A percentile compares a stretch with the other conserved stretches of the same genome.
Conservation (phyloP, 345 rosid species). For the Gossypium mustelinum region DNA sequence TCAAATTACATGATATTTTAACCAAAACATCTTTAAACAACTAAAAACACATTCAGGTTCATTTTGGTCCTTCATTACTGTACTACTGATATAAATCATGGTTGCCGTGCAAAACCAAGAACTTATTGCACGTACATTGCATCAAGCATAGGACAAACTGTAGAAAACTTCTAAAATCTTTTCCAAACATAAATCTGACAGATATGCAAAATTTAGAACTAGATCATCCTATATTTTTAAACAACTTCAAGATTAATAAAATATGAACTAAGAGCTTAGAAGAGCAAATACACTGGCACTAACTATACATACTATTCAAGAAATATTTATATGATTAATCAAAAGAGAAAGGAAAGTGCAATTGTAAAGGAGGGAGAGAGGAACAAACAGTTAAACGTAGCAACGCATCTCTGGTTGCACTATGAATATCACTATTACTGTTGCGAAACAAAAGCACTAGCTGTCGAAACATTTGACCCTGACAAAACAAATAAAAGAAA, state of each 20-base stretch:
- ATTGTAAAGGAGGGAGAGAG: neutral
- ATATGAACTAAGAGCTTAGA: neutral
- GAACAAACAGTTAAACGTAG: constrained; percentile 63
- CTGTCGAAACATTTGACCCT: constrained; percentile 59
- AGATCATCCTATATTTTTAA: neutral
- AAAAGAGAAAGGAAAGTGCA: neutral
- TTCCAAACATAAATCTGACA: neutral
- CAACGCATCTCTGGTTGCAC: constrained; percentile 68
- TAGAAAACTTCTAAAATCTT: neutral
- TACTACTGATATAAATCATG: neutral
- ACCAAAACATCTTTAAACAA: constrained; percentile 10
- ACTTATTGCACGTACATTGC: neutral
- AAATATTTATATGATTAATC: neutral
- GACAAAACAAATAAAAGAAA: constrained; percentile 25
- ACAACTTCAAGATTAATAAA: neutral
- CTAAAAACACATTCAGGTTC: neutral
- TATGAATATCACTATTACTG: constrained; percentile 53
- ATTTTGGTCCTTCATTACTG: neutral
- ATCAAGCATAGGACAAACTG: neutral
- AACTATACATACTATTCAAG: neutral
- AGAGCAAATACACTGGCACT: neutral
- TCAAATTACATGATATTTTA: neutral
- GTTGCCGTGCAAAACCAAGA: neutral
- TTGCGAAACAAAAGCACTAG: constrained; percentile 55
- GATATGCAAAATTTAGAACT: neutral